Evolutionary conservation across 2,329 filamentous ascomycete species (phyloP), one percentile per base, ranked within the genome.

Genomic region (Macrophomina tecta): DNA sequence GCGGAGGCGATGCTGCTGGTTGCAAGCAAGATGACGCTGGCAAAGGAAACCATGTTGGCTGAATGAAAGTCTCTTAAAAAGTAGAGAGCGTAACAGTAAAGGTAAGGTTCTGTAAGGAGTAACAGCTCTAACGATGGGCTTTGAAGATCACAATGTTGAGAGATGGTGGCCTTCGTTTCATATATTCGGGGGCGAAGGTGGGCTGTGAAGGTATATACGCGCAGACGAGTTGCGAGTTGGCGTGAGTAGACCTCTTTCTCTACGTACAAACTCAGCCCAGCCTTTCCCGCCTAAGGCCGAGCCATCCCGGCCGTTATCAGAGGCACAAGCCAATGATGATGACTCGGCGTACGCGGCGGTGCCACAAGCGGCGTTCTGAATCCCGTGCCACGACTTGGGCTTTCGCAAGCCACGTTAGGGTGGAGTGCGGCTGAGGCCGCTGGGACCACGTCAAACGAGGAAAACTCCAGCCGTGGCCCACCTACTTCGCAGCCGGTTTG

Each of bases 101-200:
- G 12, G 18, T 65, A 16, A n/a, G 12, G 18, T 65, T 56, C 63
- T 65, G 40, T 30, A 48, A 30, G 51, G 51, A 56, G 63, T 56
- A 56, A 56, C n/a, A 30, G 40, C 40, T 49, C 51, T 56, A 56
- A 56, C n/a, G 51, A 65, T 49, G 63, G 6, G 18, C 28, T 3
- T 34, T 56, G 62, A 56, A 46, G 62, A 53, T 55, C 42, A 32
- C 32, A 65, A 56, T 53, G 63, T 65, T 16, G 40, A 49, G 14
- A 14, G 28, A 56, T 18, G 51, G 63, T 9, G 45, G 58, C 58
- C 58, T 62, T 62, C 42, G 63, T 65, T 64, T 65, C 63, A 46
- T 28, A 46, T 49, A 49, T 53, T 48, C 45, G 51, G 63, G 63
- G 63, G 23, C 63, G 32, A 16, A 18, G 45, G 40, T 11, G 14